Evolutionary conservation across 768 basidiomycete genomes (phyloP).

Genomic region (Amanita inopinata): DNA sequence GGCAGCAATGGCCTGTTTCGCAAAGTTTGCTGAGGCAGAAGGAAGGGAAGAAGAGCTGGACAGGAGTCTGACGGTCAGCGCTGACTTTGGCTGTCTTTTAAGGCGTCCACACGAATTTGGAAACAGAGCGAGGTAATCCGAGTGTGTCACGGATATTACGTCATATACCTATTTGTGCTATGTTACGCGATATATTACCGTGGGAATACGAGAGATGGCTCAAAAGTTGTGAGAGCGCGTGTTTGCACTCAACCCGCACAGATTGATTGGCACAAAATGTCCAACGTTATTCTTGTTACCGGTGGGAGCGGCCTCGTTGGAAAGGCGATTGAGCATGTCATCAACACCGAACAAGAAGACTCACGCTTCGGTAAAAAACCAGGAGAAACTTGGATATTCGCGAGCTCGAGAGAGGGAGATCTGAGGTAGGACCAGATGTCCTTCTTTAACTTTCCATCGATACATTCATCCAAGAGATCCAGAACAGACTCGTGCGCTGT

Average conservation of each 20-base stretch:
- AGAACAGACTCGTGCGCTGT: constrained; percentile 59
- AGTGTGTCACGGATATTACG: neutral
- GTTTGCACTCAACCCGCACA: neutral
- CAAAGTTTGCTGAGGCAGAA: constrained; percentile 6
- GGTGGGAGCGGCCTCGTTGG: constrained; percentile 85
- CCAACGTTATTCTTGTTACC: constrained; percentile 61
- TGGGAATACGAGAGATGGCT: no score
- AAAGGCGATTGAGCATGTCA: constrained; percentile 68
- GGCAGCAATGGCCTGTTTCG: no score
- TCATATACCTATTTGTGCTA: neutral
- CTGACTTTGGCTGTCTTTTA: neutral
- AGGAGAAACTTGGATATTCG: constrained; percentile 84
- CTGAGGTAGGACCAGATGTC: constrained; percentile 44
- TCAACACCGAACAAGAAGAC: constrained; percentile 69
- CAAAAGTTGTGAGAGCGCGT: no score
- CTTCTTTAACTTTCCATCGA: constrained; percentile 4
- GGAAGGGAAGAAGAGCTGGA: constrained; percentile 1
- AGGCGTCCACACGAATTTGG: neutral
- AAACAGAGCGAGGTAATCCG: neutral
- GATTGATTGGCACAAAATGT: constrained; percentile 1
- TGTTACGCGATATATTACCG: no score
- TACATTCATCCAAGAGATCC: constrained; percentile 42
- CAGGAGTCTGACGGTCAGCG: neutral
- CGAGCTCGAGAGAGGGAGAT: constrained; percentile 72
- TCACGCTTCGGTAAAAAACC: constrained; percentile 68